phyloP scores from a whole-genome alignment of 345 rosid genomes.

The Syzygium aqueum region DNA sequence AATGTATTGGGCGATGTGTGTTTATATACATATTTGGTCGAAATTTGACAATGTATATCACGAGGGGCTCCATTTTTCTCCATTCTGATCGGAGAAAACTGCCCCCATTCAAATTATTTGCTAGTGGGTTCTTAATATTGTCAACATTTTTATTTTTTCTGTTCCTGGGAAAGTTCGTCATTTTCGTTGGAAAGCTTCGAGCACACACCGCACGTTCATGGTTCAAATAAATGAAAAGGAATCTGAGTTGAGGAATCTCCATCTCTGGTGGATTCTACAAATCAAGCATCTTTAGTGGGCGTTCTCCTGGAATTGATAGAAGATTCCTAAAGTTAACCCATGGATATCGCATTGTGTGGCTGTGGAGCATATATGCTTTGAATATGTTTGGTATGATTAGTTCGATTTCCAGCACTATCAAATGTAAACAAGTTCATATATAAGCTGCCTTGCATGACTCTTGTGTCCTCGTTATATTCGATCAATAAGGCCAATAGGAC shows the following conservation, averaged over 20 bases:
- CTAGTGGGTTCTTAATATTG: neutral
- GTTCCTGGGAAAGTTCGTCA: neutral
- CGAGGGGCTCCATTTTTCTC: neutral
- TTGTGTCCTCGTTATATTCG: neutral
- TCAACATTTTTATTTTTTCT: neutral
- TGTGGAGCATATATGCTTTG: neutral
- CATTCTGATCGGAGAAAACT: neutral
- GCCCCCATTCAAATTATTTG: neutral
- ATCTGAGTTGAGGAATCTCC: neutral
- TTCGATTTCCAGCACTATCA: neutral
- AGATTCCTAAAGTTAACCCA: neutral
- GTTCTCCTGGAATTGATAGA: neutral
- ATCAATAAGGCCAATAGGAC: neutral
- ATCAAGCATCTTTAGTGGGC: neutral
- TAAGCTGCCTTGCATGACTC: neutral
- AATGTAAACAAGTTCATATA: neutral
- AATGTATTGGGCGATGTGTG: no score
- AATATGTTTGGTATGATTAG: neutral
- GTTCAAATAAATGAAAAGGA: neutral
- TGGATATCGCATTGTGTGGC: neutral
- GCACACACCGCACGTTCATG: neutral
- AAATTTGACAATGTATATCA: no score
- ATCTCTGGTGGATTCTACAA: neutral
- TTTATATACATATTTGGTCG: no score
- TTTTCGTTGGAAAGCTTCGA: neutral